Percentiles rank a stretch among this genome's conserved stretches.
phyloP scores from a whole-genome alignment of 2,329 filamentous ascomycete genomes.

The Pyricularia pennisetigena region DNA sequence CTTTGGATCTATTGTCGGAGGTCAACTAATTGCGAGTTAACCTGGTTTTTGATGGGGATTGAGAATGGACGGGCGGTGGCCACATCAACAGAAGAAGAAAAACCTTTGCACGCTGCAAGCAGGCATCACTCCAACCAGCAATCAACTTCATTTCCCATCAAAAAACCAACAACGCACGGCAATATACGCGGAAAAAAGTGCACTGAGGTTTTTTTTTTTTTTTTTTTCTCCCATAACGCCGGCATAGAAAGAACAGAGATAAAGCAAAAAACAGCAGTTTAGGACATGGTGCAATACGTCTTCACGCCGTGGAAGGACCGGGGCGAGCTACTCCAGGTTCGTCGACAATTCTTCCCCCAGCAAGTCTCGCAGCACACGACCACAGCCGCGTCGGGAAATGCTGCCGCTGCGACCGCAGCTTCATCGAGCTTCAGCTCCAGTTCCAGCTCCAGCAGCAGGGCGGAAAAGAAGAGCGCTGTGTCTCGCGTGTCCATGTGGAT shows the following conservation, averaged over 20 bases:
- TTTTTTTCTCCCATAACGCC: not conserved
- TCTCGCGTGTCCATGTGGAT: slow-evolving; percentile 58
- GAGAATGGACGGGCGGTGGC: not conserved
- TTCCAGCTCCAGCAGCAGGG: slow-evolving; percentile 11
- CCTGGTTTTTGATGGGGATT: not conserved
- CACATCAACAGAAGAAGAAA: not conserved
- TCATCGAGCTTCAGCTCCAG: not conserved
- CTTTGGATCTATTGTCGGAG: not conserved
- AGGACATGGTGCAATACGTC: slow-evolving; percentile 56
- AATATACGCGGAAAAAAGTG: not conserved
- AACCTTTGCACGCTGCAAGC: too few species aligned
- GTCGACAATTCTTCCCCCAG: slow-evolving; percentile 51
- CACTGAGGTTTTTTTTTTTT: not conserved
- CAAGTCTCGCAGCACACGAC: slow-evolving; percentile 8
- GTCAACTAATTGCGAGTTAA: not conserved
- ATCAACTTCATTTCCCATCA: not conserved
- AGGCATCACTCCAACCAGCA: not conserved
- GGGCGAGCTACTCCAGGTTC: slow-evolving; percentile 55
- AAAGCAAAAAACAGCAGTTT: not conserved
- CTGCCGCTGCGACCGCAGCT: not conserved
- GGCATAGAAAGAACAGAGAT: not conserved
- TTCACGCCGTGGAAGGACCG: slow-evolving; percentile 65
- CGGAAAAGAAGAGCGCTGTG: slow-evolving; percentile 36
- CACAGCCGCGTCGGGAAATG: slow-evolving; percentile 4
- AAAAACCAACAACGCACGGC: not conserved